Evolutionary conservation across 768 basidiomycete genomes (phyloP), one percentile per base, ranked within the genome.

Genomic region (Mycena indigotica): DNA sequence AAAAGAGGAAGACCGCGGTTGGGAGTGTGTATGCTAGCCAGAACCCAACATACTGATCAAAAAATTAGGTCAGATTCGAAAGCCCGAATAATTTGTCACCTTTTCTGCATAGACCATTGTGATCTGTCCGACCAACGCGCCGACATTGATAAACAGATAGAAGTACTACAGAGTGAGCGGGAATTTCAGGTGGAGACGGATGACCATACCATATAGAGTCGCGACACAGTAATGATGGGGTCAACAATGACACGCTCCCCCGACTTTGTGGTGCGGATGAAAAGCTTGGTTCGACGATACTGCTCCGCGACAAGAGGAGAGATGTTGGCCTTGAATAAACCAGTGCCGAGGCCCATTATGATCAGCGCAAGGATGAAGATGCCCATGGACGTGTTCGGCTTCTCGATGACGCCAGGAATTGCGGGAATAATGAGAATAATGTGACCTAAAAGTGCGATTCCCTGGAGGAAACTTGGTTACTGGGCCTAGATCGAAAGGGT

Each of bases 251-350:
- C 88, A 17, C 85, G 76, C 67, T 91, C 87, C 26, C 90, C 90
- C 26, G 55, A 70, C 52, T 73, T 77, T 0, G 76, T 80, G 8
- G 75, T 79, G 4, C 65, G 38, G 41, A 89, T 72, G 69, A 84
- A 88, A 16, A 77, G 74, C 58, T 75, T 77, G 15, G 79, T 83
- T 44, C 78, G 75, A 53, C 72, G 78, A 66, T 87, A 87, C 65
- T 92, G 91, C 67, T 92, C 91, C 3, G 91, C 90, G 28, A 92
- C 78, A 65, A 92, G 75, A 3, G 90, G 90, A 0, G 86, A 87
- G 58, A 92, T 84, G 70, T 90, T 91, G 1, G 85, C 71, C 71
- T 92, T 91, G 81, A 91, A 89, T 21, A 85, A 74, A 5, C 88
- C 89, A 8, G 88, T 81, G 17, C 75, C 80, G 8, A 78, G 66